Evolutionary conservation across 2,329 filamentous ascomycete genomes (phyloP), one percentile per base, ranked within the genome.

Genomic region (Dichotomopilus funicola): DNA sequence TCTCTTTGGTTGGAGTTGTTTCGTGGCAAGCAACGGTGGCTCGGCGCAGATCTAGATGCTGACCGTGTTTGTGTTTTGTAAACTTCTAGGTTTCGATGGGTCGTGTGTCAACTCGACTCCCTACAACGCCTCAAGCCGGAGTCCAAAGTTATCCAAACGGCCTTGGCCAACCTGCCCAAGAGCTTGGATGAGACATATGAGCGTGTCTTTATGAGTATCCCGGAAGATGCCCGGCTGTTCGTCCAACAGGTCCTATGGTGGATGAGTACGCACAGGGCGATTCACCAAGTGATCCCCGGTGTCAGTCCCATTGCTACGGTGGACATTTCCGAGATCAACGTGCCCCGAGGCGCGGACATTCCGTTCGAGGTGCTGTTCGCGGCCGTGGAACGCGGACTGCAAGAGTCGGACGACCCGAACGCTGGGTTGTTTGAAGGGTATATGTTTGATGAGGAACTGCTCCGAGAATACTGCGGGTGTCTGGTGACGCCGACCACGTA

Each of bases 151-250:
- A 41, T 45, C 7, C 5, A 54, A 31, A 3, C 53, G 19, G 53
- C 50, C 1, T 11, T 61, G 6, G 33, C 44, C 10, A 51, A 43
- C 35, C 43, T 62, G 3, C 60, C 60, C 2, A 40, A 48, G 4
- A 48, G 44, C 5, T 48, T 61, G n/a, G 59, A 62, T 43, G 56
- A 59, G n/a, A 62, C 56, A 2, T 62, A 62, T 27, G 53, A 49
- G 27, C 47, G 59, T 3, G 57, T 58, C 8, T 31, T 62, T n/a
- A 6, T 33, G 1, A 13, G 12, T 9, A 56, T 62, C 35, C 52
- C 38, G 4, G 44, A 55, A 12, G 55, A 59, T 5, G 52, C 45
- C 33, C 50, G 50, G 1, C n/a, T 31, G 7, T 53, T 59, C 13
- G 53, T 61, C 37, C 53, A 44, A 11, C 49, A 58, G 0, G 42